These are phyloP conservation scores for Neobulgaria alba DNA, from an alignment of 2,329 filamentous ascomycete species.

Conservation along the genomic window DNA sequence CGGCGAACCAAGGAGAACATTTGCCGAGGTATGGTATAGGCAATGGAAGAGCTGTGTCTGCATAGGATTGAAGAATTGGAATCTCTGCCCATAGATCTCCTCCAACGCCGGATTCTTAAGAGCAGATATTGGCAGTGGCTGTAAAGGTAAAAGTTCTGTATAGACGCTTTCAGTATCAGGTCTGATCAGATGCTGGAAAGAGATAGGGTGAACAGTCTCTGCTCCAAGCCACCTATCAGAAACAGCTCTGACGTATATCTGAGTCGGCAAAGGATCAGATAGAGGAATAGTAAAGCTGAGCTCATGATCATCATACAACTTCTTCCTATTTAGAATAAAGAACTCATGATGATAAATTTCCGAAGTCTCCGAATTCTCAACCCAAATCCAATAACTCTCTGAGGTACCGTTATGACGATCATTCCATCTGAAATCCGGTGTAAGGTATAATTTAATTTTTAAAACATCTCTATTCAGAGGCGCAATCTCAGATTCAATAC, in stretches of 20 bases:
- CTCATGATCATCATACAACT: constrained; percentile 93
- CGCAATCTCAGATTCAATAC: constrained; percentile 87
- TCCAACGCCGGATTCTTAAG: constrained; percentile 82
- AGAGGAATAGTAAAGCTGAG: constrained; percentile 96
- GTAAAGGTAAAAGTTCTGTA: constrained; percentile 84
- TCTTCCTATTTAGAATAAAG: constrained; percentile 84
- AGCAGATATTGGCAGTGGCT: constrained; percentile 79
- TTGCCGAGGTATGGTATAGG: constrained; percentile 83
- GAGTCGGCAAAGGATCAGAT: constrained; percentile 83
- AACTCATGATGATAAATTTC: constrained; percentile 98
- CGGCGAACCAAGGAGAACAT: constrained; percentile 89
- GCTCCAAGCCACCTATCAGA: constrained; percentile 96
- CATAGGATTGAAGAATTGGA: constrained; percentile 98
- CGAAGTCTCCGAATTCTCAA: constrained; percentile 94
- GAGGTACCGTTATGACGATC: constrained; percentile 88
- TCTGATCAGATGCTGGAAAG: constrained; percentile 94
- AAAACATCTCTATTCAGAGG: constrained; percentile 91
- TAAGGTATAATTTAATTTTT: constrained; percentile 78
- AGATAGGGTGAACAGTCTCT: constrained; percentile 89
- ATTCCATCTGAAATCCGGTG: constrained; percentile 90
- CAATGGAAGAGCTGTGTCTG: constrained; percentile 98
- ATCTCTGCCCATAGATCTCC: constrained; percentile 79
- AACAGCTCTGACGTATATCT: constrained; percentile 91
- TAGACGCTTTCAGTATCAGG: constrained; percentile 97
- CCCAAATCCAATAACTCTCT: constrained; percentile 98